Evolutionary conservation across 1,139 yeast genomes (phyloP), one percentile per base, ranked within the genome.

Genomic region (Yamadazyma siamensis): DNA sequence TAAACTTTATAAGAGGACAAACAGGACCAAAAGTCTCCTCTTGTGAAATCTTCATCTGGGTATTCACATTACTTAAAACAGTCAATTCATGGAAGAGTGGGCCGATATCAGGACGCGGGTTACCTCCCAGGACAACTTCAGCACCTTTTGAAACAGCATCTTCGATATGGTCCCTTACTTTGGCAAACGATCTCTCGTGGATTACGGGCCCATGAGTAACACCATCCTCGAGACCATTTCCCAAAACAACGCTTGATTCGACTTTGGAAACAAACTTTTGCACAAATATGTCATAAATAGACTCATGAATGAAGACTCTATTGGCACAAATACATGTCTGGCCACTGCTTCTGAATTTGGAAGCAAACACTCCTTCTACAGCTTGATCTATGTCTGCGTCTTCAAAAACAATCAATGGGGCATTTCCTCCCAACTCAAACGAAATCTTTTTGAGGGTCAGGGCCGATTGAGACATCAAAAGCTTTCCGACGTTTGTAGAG

Each of bases 11-110:
- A 24, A 88, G 58, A 1, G 94, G 91, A 32, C 91, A 94, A 27
- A 88, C 66, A 4, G 96, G 96, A 9, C 96, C 96, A 54, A 88
- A 88, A 2, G 94, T 86, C 60, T 88, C 96, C 46, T 86, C 94
- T 19, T 61, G 50, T 36, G 77, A 65, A 15, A 87, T 82, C 34
- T 58, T 51, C 71, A 87, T 84, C 23, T 71, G 71, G 6, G 66
- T 59, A 29, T 85, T 75, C 22, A 84, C 88, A 39, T 78, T 72
- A 9, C 76, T 65, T 36, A 88, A 54, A 7, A 88, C 77, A 1
- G 94, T 83, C 34, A 94, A 85, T 12, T 80, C 79, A 53, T 78
- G 88, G 59, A 85, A 88, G 47, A 75, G 71, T 29, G 76, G 75
- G 5, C 95, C 95, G 23, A 85, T 52, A n/a, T 78, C 79, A 1